A percentile compares a stretch with the other conserved stretches of the same genome.
Conservation (phyloP, 148 eudicot species). For the Agrostemma githago region DNA sequence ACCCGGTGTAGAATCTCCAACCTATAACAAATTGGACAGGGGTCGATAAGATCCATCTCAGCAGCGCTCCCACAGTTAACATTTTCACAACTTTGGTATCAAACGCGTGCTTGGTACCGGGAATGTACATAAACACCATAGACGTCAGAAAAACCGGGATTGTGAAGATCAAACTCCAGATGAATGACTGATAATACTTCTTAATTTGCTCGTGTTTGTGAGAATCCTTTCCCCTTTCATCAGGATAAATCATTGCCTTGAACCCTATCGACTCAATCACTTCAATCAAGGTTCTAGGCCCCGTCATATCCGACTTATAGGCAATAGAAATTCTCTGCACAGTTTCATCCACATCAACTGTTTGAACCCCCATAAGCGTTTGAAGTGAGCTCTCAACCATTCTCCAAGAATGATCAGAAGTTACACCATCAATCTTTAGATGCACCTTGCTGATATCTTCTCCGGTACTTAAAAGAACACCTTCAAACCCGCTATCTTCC, state of each 20-base stretch:
- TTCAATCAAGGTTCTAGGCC: slow-evolving; percentile 76
- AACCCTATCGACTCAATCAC: slow-evolving; percentile 62
- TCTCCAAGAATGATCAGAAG: slow-evolving; percentile 40
- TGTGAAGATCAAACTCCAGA: slow-evolving; percentile 87
- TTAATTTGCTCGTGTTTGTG: slow-evolving; percentile 55
- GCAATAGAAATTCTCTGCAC: slow-evolving; percentile 52
- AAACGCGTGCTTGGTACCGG: slow-evolving; percentile 55
- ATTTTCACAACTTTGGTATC: slow-evolving; percentile 65
- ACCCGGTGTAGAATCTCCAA: slow-evolving; percentile 67
- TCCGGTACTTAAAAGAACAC: slow-evolving; percentile 66
- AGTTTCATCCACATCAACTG: slow-evolving; percentile 42
- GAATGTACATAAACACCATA: slow-evolving; percentile 92
- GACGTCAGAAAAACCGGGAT: slow-evolving; percentile 78
- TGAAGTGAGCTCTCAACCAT: slow-evolving; percentile 51
- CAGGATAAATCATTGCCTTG: slow-evolving; percentile 70
- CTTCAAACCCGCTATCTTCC: slow-evolving; percentile 73
- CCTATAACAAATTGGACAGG: slow-evolving; percentile 95
- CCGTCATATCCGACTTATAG: slow-evolving; percentile 70
- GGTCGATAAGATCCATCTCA: slow-evolving; percentile 82
- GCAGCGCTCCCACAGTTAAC: slow-evolving; percentile 59
- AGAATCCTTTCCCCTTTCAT: slow-evolving; percentile 58
- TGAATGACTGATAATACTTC: slow-evolving; percentile 51
- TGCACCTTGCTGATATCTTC: slow-evolving; percentile 60
- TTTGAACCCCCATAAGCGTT: slow-evolving; percentile 72
- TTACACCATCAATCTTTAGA: slow-evolving; percentile 57